These are phyloP conservation scores for Kazachstania sp. DNA, from an alignment of 1,139 yeast genomes.

Conservation along the genomic window DNA sequence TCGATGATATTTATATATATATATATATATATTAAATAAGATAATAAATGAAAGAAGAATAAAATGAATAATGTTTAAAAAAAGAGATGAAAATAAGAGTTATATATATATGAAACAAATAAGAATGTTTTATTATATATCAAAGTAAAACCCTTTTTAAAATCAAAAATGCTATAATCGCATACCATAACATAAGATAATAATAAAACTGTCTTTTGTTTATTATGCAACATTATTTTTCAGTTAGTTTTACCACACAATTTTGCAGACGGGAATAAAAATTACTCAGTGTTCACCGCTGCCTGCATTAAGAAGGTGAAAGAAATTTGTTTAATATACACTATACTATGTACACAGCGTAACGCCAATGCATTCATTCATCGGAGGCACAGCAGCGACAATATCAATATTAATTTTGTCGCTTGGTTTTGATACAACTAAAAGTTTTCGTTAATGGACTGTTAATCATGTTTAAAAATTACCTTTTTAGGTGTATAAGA, in stretches of 20 bases:
- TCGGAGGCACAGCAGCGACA: neutral
- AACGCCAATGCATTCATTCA: too few species aligned
- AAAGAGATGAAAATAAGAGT: neutral
- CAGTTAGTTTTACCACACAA: too few species aligned
- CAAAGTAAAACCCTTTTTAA: neutral
- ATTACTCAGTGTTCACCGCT: too few species aligned
- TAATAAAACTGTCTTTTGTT: too few species aligned
- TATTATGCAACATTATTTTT: too few species aligned
- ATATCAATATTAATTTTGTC: neutral
- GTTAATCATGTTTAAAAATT: neutral
- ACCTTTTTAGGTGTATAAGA: neutral
- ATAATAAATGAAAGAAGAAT: neutral
- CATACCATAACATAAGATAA: too few species aligned
- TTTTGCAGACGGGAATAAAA: too few species aligned
- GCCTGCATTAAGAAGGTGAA: too few species aligned
- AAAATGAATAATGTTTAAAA: neutral
- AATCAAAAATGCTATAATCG: neutral
- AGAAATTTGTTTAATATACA: too few species aligned
- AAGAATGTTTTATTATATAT: neutral
- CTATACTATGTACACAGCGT: too few species aligned
- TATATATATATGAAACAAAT: neutral
- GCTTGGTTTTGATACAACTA: neutral
- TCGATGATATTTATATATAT: neutral
- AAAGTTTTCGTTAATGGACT: too few species aligned
- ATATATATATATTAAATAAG: neutral